These are phyloP conservation scores for Bjerkandera adusta DNA, from an alignment of 1,284 basidiomycete species.

Conservation along the genomic window DNA sequence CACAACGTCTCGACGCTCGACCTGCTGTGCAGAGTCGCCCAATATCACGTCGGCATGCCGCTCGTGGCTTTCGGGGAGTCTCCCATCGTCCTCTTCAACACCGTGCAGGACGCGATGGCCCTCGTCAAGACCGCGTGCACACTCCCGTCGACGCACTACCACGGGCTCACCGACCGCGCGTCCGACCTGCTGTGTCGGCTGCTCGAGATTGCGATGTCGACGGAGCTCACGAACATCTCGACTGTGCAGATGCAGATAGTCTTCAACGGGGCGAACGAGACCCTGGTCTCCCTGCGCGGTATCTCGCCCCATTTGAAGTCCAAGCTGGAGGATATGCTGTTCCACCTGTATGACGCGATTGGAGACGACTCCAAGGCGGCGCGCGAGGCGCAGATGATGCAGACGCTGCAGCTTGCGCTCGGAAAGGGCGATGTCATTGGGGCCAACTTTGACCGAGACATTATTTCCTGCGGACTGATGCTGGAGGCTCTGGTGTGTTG, in stretches of 20 bases:
- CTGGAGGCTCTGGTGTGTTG: constrained; percentile 54
- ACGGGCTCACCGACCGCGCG: constrained; percentile 56
- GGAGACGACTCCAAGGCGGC: constrained; percentile 68
- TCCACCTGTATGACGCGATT: constrained; percentile 57
- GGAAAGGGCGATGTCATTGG: constrained; percentile 56
- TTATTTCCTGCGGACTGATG: constrained; percentile 58
- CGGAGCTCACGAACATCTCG: constrained; percentile 58
- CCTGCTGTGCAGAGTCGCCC: constrained; percentile 62
- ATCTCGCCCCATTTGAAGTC: constrained; percentile 41
- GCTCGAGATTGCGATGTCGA: constrained; percentile 45
- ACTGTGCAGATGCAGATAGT: constrained; percentile 52
- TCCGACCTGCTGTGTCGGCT: constrained; percentile 62
- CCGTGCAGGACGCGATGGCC: constrained; percentile 56
- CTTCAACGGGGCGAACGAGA: constrained; percentile 50
- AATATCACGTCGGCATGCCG: constrained; percentile 55
- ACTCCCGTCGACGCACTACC: constrained; percentile 57
- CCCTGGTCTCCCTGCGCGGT: constrained; percentile 42
- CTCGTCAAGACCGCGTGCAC: constrained; percentile 56
- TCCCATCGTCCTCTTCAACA: constrained; percentile 45
- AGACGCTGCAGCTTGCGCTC: constrained; percentile 53
- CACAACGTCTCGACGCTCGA: constrained; percentile 65
- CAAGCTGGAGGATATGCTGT: constrained; percentile 56
- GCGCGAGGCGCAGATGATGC: constrained; percentile 66
- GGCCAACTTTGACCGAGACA: constrained; percentile 54
- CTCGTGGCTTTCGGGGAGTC: constrained; percentile 49